These are phyloP conservation scores for Scutellaria galericulata DNA, from an alignment of 257 asterid species.

Conservation along the genomic window DNA sequence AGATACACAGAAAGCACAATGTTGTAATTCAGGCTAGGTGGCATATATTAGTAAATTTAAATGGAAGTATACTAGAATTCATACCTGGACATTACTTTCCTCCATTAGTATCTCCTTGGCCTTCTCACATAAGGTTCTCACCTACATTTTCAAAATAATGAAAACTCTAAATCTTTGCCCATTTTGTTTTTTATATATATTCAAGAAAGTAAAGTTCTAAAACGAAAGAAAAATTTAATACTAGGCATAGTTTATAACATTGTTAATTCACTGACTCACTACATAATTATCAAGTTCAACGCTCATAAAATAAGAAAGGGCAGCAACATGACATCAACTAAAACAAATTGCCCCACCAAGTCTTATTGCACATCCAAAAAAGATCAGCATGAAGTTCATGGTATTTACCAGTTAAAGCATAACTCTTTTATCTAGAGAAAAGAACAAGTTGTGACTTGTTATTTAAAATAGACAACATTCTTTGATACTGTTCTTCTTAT, in stretches of 20 bases:
- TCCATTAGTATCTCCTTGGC: constrained; percentile 91
- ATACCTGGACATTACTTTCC: constrained; percentile 97
- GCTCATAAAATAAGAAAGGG: not conserved
- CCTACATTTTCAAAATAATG: constrained; percentile 55
- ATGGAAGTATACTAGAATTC: constrained; percentile 16
- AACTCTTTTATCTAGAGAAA: not conserved
- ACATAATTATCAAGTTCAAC: constrained; percentile 13
- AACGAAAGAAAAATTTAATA: not conserved
- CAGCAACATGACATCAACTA: constrained; percentile 6
- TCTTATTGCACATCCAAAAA: constrained; percentile 3
- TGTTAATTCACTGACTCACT: not conserved
- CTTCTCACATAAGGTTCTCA: constrained; percentile 82
- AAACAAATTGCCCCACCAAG: not conserved
- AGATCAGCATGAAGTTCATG: not conserved
- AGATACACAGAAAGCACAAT: not conserved
- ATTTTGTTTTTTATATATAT: constrained; percentile 1
- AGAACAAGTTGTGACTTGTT: not conserved
- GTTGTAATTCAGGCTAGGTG: not conserved
- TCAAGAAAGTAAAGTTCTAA: not conserved
- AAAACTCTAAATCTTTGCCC: constrained; percentile 25
- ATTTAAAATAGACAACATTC: not conserved
- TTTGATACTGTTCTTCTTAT: not conserved
- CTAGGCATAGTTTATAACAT: not conserved
- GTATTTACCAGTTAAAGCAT: not conserved
- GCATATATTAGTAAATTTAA: not conserved